Conservation (phyloP, 2,329 filamentous ascomycete species). For the Hortaea sp. region DNA sequence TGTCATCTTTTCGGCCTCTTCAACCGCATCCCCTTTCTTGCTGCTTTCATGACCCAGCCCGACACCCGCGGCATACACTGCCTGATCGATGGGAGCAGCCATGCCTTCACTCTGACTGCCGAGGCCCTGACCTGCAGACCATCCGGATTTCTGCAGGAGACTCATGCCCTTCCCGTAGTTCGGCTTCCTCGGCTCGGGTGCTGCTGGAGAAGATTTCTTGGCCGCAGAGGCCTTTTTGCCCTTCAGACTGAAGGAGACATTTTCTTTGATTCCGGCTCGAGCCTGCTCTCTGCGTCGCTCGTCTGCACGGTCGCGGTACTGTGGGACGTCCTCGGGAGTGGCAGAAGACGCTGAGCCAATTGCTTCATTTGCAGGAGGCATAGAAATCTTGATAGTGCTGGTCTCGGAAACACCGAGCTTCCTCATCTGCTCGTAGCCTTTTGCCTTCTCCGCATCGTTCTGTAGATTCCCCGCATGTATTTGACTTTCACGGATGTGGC, state of each 20-base stretch:
- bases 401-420: slow-evolving; percentile 6
- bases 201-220: background rate
- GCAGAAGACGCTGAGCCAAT: background rate
- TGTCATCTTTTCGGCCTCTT: slow-evolving; percentile 53
- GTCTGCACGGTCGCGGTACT: slow-evolving; percentile 58
- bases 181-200: background rate
- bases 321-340: background rate
- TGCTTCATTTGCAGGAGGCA: background rate
- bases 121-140: slow-evolving; percentile 54
- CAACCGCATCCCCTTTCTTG: slow-evolving; percentile 58
- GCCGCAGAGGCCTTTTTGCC: slow-evolving; percentile 1
- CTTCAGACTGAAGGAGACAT: slow-evolving; percentile 16
- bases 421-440: slow-evolving; percentile 12
- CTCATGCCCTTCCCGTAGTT: slow-evolving; percentile 3
- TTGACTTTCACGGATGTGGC: slow-evolving; percentile 50
- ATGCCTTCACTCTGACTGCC: slow-evolving; percentile 50
- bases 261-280: slow-evolving; percentile 25
- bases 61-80: slow-evolving; percentile 57
- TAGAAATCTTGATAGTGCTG: slow-evolving; percentile 11
- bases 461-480: slow-evolving; percentile 47
- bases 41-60: slow-evolving; percentile 60
- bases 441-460: slow-evolving; percentile 37
- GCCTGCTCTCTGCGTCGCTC: slow-evolving; percentile 56
- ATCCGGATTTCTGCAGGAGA: slow-evolving; percentile 64
- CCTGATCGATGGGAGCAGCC: slow-evolving; percentile 53